These are phyloP conservation scores for Stereum hirsutum DNA, from an alignment of 1,284 basidiomycete genomes.

Conservation along the genomic window DNA sequence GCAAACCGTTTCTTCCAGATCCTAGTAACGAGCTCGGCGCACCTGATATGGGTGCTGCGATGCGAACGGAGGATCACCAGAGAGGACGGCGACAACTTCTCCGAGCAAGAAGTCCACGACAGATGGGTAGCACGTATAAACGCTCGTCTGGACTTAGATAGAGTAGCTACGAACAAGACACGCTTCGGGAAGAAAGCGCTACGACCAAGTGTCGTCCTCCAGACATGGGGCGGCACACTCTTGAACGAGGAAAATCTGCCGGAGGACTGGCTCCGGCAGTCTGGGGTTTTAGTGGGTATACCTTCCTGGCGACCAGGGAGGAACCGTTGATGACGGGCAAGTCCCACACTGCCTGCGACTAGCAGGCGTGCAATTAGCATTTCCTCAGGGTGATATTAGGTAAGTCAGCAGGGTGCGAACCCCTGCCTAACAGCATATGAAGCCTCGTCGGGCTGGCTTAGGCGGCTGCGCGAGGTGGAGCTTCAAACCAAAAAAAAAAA, in stretches of 20 bases:
- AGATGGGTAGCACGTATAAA: neutral
- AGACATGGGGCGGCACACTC: neutral
- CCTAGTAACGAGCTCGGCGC: neutral
- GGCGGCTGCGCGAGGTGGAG: no score
- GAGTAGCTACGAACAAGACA: neutral
- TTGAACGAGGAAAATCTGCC: neutral
- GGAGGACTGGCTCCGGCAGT: neutral
- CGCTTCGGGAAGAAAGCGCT: neutral
- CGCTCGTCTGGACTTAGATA: neutral
- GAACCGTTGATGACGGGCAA: no score
- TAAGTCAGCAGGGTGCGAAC: no score
- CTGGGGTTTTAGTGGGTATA: conserved; percentile 1
- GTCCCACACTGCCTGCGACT: no score
- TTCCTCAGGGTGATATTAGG: no score
- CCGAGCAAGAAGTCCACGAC: neutral
- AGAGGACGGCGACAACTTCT: neutral
- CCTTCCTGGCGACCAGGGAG: no score
- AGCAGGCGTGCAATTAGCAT: no score
- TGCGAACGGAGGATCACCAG: conserved; percentile 1
- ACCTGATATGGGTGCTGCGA: conserved; percentile 3
- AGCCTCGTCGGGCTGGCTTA: no score
- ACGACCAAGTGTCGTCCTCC: neutral
- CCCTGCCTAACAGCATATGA: no score
- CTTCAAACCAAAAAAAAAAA: no score
- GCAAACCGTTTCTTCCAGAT: no score